Evolutionary conservation across 495 filamentous ascomycete species (phyloP), one percentile per base, ranked within the genome.

Genomic region (Xylaria intraflava): DNA sequence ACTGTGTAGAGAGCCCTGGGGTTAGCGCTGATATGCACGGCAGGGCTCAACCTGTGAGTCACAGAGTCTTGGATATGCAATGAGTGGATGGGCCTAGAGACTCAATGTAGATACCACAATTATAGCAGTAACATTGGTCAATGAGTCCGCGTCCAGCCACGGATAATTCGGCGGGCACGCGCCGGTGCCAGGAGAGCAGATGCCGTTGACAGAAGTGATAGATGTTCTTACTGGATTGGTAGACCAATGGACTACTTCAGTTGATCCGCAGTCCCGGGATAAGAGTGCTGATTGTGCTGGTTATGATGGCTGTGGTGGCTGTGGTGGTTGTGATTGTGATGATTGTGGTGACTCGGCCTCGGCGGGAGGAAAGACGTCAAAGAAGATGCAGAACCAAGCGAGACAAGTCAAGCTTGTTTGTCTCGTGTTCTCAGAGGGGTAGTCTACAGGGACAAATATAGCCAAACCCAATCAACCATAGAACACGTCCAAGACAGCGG

Each of bases 41-140:
- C 48, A 58, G 55, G 61, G 59, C 53, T 64, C 48, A 55, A 27
- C 24, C 46, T 66, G 57, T 66, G 64, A 66, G 64, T 66, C 64
- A 66, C 58, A 59, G 20, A 60, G 51, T 54, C 61, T 60, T 47
- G 54, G 46, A 57, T 61, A 58, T 47, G 62, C 54, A 57, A 59
- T 59, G 57, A 56, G 47, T 50, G 20, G 38, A 35, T 57, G 55
- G n/a, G 58, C 57, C 55, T 56, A 46, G 60, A 59, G 59, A 46
- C 44, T 55, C 31, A 44, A 49, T 20, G 38, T 17, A 49, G 50
- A 59, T 49, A 48, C 56, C 54, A 56, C 56, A 58, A 60, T 52
- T 55, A 55, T 49, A 49, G 51, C 24, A 38, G 52, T 56, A 50
- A 56, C 57, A 66, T 64, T 66, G 64, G 59, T 54, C 64, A 64